Evolutionary conservation across 1,284 basidiomycete species (phyloP).

Genomic region (Irpex sp.): DNA sequence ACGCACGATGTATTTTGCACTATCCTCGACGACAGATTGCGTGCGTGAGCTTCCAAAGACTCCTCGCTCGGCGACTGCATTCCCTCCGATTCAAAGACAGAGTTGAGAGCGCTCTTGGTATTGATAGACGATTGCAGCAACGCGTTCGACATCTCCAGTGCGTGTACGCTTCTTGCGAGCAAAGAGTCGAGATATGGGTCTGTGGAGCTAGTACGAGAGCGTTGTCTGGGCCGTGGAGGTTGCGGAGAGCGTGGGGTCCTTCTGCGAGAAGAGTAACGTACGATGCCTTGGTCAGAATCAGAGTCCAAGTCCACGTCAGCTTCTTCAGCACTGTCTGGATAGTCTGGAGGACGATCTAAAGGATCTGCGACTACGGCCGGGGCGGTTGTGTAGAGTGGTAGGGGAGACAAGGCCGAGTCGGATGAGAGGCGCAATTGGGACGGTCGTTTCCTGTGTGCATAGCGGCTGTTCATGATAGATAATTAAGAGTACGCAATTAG

Average conservation of each 20-base stretch:
- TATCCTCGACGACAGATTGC: conserved; percentile 49
- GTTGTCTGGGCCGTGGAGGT: conserved; percentile 10
- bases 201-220: conserved; percentile 17
- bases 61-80: conserved; percentile 26
- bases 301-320: conserved; percentile 64
- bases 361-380: conserved; percentile 30
- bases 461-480: conserved; percentile 1
- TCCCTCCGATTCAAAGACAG: conserved; percentile 35
- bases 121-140: conserved; percentile 71
- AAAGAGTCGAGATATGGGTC: conserved; percentile 66
- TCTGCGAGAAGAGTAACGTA: conserved; percentile 20
- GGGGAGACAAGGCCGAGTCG: conserved; percentile 57
- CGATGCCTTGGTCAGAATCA: conserved; percentile 24
- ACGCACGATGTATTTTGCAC: conserved; percentile 52
- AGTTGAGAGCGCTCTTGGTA: conserved; percentile 58
- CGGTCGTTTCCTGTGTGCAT: conserved; percentile 48
- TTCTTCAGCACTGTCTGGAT: conserved; percentile 72
- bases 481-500: neutral
- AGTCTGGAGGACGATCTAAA: conserved; percentile 66
- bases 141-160: conserved; percentile 77
- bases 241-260: conserved; percentile 18
- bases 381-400: conserved; percentile 61
- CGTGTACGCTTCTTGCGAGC: conserved; percentile 75
- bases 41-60: conserved; percentile 41
- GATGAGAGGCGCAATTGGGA: conserved; percentile 59